Percentiles rank a stretch among this genome's conserved stretches.
phyloP scores from a whole-genome alignment of 2,329 filamentous ascomycete species.

The Phialophora verrucosa region DNA sequence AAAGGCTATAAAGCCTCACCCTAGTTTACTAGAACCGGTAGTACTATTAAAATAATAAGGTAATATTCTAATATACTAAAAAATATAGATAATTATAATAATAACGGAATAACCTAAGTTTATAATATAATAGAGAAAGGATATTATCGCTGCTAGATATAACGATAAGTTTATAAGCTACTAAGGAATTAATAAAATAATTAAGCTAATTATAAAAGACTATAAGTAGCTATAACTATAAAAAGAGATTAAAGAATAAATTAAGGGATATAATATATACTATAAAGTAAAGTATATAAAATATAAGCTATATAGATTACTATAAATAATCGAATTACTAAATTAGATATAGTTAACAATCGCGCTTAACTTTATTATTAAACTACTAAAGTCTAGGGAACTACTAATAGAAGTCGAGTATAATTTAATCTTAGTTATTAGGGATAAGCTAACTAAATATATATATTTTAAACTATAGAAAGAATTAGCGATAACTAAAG shows the following conservation, averaged over 20 bases:
- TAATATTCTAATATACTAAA: constrained; percentile 8
- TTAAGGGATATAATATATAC: constrained; percentile 22
- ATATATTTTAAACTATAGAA: too few relatives aligned
- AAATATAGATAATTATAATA: constrained; percentile 3
- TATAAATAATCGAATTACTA: neutral
- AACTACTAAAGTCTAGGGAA: too few relatives aligned
- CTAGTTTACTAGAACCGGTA: too few relatives aligned
- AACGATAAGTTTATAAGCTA: constrained; percentile 12
- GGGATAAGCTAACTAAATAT: too few relatives aligned
- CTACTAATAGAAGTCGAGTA: neutral
- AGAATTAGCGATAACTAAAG: neutral
- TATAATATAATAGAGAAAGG: neutral
- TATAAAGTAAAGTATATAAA: constrained; percentile 19
- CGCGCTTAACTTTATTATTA: too few relatives aligned
- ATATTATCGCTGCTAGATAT: constrained; percentile 20
- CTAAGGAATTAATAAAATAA: constrained; percentile 22
- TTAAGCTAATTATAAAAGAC: too few relatives aligned
- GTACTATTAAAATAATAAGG: constrained; percentile 8
- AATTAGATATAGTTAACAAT: neutral
- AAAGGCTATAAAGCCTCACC: too few relatives aligned
- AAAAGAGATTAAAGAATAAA: constrained; percentile 18
- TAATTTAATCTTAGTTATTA: too few relatives aligned
- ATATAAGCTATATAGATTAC: constrained; percentile 26
- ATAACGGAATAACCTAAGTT: constrained; percentile 6
- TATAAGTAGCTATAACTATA: too few relatives aligned